These are phyloP conservation scores for Jacaranda mimosifolia DNA, from an alignment of 257 asterid genomes.

Conservation along the genomic window DNA sequence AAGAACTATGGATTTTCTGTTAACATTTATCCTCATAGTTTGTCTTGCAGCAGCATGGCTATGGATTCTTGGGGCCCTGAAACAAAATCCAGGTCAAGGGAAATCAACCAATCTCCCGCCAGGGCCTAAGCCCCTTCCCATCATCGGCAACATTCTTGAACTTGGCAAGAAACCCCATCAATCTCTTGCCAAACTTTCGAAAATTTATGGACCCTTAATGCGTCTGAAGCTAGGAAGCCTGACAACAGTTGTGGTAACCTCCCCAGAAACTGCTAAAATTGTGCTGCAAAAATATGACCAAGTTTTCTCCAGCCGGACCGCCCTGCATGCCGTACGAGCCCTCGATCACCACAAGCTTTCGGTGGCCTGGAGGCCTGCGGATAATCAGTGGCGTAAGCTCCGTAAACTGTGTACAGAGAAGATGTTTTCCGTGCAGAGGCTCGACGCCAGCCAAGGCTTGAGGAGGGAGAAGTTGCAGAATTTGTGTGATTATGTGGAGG, in stretches of 20 bases:
- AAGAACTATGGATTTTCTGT: not conserved
- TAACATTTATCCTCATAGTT: not conserved
- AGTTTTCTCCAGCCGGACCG: too few species aligned
- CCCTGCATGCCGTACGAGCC: too few species aligned
- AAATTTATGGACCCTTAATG: not conserved
- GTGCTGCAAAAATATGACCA: not conserved
- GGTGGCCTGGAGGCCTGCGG: constrained; percentile 22
- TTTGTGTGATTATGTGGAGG: constrained; percentile 19
- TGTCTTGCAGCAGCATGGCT: not conserved
- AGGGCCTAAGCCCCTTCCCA: not conserved
- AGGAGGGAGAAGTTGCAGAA: constrained; percentile 36
- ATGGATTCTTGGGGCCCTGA: not conserved
- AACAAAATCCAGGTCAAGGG: not conserved
- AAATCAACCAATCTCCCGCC: not conserved
- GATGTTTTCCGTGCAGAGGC: constrained; percentile 30
- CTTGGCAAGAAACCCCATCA: constrained; percentile 16
- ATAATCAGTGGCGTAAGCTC: constrained; percentile 29
- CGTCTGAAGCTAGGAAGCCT: constrained; percentile 1
- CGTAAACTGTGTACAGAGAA: constrained; percentile 41
- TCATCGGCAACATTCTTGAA: not conserved
- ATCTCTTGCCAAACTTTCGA: not conserved
- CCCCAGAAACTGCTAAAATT: not conserved
- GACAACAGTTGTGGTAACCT: not conserved
- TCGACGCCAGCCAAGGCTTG: constrained; percentile 40
- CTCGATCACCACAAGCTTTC: not conserved